Percentiles rank a stretch among this genome's conserved stretches.
Evolutionary conservation across 2,329 filamentous ascomycete species (phyloP).

Genomic region (Talaromyces sp.): DNA sequence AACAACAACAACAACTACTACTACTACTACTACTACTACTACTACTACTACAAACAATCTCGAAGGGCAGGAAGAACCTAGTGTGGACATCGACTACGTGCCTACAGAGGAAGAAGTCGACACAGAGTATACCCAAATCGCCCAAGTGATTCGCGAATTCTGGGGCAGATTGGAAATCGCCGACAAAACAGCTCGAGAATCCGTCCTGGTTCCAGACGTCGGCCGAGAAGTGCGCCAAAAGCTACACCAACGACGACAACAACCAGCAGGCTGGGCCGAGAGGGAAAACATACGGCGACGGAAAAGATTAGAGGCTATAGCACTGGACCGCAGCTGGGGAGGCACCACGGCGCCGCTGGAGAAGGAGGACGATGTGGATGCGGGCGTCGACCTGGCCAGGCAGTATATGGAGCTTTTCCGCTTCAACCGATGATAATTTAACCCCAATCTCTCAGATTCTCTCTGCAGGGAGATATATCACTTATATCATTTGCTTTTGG

Average conservation of each 20-base stretch:
- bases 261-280: constrained; percentile 5
- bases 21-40: too few relatives aligned
- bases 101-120: constrained; percentile 36
- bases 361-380: constrained; percentile 28
- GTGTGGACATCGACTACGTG: constrained; percentile 20
- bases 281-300: constrained; percentile 13
- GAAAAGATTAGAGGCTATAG: constrained; percentile 11
- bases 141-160: constrained; percentile 37
- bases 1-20: neutral
- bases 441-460: neutral
- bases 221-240: constrained; percentile 34
- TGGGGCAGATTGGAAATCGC: constrained; percentile 30
- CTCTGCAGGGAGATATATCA: neutral
- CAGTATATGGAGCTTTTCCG: constrained; percentile 44
- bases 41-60: too few relatives aligned
- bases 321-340: constrained; percentile 8
- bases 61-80: neutral
- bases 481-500: neutral
- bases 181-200: constrained; percentile 24
- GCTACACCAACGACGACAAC: constrained; percentile 17
- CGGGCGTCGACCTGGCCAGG: constrained; percentile 37
- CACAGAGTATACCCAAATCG: constrained; percentile 29
- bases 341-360: constrained; percentile 4
- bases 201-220: constrained; percentile 38
- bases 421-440: constrained; percentile 32